Evolutionary conservation across 768 basidiomycete genomes (phyloP), one percentile per base, ranked within the genome.

Genomic region (Termitomyces titanicus): DNA sequence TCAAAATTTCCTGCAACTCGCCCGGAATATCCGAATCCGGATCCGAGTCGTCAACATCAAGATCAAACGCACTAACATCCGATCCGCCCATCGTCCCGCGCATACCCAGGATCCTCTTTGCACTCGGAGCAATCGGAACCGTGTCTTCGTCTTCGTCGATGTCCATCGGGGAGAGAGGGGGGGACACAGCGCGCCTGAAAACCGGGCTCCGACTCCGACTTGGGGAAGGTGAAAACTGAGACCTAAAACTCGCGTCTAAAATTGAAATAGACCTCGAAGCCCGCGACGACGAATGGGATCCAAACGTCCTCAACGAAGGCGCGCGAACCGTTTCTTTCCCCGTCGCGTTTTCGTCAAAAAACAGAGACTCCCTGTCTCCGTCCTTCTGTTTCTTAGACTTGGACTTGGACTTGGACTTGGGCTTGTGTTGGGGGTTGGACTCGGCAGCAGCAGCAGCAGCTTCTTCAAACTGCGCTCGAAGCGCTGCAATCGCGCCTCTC

Each of bases 1-100:
- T 64, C 24, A 92, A 67, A 45, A 92, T 83, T 22, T 75, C 74
- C 58, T 84, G 83, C 53, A 92, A 66, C 67, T 92, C 91, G 39
- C 88, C 81, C 1, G 91, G 89, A n/a, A 92, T 88, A 61, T 93
- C 89, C 2, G 85, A 88, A 65, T 90, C 85, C 0, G 81, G 86
- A 62, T 89, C 85, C 9, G 80, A 80, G 2, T 71, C 74, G 35
- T 86, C 79, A 8, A 79, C 60, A 18, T 76, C 77, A 15, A 74
- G 77, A 1, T 67, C 68, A 47, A 78, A 78, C 25, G 63, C 71
- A 22, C 78, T 78, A 3, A 74, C 74, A 46, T 80, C 73, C 0
- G 81, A 83, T 1, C 80, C 81, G 10, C 88, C 88, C 72, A 90
- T 79, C 0, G 87, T 89, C 0, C 86, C 88, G 13, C 73, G 70